These are phyloP conservation scores for Starmera pachycereana DNA, from an alignment of 805 yeast genomes.

Conservation along the genomic window DNA sequence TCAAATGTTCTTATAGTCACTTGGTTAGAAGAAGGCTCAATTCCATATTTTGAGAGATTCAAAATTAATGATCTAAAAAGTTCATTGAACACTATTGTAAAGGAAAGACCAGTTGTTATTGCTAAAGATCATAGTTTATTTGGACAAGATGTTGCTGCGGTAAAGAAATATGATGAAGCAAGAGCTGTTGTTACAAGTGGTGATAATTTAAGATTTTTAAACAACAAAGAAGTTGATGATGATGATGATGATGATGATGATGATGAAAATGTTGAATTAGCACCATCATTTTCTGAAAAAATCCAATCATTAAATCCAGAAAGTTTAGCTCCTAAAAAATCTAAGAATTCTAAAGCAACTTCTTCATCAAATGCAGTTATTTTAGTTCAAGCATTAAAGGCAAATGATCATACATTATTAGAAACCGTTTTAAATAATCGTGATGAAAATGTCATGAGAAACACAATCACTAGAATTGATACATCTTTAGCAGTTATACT, in stretches of 20 bases:
- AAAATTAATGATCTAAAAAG: constrained; percentile 31
- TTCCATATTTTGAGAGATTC: constrained; percentile 47
- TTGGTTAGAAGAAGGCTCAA: constrained; percentile 54
- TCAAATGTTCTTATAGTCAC: constrained; percentile 31
- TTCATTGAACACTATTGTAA: constrained; percentile 12
- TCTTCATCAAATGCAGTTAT: constrained; percentile 76
- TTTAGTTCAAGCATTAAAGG: constrained; percentile 78
- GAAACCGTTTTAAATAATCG: constrained; percentile 64
- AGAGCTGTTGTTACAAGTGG: constrained; percentile 56
- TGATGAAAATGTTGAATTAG: constrained; percentile 25
- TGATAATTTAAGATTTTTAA: constrained; percentile 47
- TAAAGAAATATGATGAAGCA: constrained; percentile 49
- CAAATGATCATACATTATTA: constrained; percentile 76
- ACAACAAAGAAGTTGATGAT: constrained; percentile 33
- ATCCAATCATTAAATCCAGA: constrained; percentile 25
- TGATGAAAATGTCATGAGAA: constrained; percentile 41
- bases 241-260: constrained; percentile 28
- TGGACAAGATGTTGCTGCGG: constrained; percentile 38
- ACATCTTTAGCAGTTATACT: constrained; percentile 43
- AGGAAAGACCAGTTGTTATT: constrained; percentile 31
- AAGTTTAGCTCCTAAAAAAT: constrained; percentile 16
- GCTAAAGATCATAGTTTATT: constrained; percentile 30
- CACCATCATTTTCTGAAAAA: constrained; percentile 46
- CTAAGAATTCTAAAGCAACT: constrained; percentile 37
- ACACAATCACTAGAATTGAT: constrained; percentile 45